Percentiles rank a stretch among this genome's conserved stretches.
These are phyloP conservation scores for Pleurotus eryngii DNA, from an alignment of 768 basidiomycete species.

Conservation along the genomic window DNA sequence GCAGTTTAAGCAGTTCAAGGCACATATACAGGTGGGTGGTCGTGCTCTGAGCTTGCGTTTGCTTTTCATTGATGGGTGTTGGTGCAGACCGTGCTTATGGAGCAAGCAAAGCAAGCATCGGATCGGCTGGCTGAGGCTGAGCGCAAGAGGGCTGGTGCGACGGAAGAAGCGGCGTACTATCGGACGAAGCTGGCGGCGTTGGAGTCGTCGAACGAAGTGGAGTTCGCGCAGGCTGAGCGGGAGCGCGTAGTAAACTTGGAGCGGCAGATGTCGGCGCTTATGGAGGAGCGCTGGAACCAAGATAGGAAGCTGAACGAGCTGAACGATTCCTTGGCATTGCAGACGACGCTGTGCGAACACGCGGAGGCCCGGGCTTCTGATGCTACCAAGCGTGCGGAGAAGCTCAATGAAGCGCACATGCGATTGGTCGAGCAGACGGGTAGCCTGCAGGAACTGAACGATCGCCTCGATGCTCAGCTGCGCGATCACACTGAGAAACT, in stretches of 20 bases:
- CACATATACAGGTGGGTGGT: constrained; percentile 73
- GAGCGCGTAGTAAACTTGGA: constrained; percentile 78
- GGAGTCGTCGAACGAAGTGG: constrained; percentile 65
- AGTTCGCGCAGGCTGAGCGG: constrained; percentile 69
- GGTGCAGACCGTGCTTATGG: constrained; percentile 61
- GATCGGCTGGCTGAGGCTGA: constrained; percentile 80
- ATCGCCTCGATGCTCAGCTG: constrained; percentile 56
- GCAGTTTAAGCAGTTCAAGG: constrained; percentile 84
- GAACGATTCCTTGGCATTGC: constrained; percentile 67
- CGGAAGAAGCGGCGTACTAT: constrained; percentile 94
- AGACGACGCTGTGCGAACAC: constrained; percentile 75
- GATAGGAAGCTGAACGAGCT: constrained; percentile 74
- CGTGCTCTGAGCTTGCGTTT: not conserved
- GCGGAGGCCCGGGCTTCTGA: constrained; percentile 77
- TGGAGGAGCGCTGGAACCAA: constrained; percentile 59
- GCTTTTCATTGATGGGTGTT: not conserved
- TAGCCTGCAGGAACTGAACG: constrained; percentile 65
- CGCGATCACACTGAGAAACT: constrained; percentile 78
- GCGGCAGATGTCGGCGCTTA: constrained; percentile 55
- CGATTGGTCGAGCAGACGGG: constrained; percentile 60
- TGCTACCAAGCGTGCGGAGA: constrained; percentile 71
- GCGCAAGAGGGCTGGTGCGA: constrained; percentile 67
- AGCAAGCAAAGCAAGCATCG: constrained; percentile 75
- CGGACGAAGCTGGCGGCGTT: constrained; percentile 90
- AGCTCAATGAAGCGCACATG: constrained; percentile 66